Evolutionary conservation across 306 rosid genomes (phyloP), one percentile per base, ranked within the genome.

Genomic region (Amphicarpaea edgeworthii): DNA sequence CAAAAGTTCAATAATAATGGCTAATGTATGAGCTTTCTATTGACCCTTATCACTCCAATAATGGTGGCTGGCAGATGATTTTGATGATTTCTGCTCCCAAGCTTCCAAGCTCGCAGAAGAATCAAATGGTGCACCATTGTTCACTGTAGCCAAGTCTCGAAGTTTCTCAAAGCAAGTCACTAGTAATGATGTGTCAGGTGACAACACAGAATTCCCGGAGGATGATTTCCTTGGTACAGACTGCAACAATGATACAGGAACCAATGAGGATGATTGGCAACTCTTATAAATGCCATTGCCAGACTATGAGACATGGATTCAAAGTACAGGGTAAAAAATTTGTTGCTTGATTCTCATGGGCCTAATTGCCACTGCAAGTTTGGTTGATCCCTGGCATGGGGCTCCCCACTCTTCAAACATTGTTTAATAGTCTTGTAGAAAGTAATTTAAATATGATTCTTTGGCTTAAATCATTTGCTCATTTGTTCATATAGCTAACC

Each of bases 51-150:
- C 75, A 47, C 41, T 40, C 76, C 82, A 62, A 59, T 20, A 8
- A 70, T n/a, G 21, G 30, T 71, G 82, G 55, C 43, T 75, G 40
- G 68, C 86, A 93, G 97, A 84, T 88, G 97, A 95, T 67, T 89
- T 95, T 49, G 88, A 90, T 14, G 89, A 95, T 75, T 95, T 92
- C 80, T 95, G 99, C 80, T 38, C 55, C 26, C 91, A 88, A 37
- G 97, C 97, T 4, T 86, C 92, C 17, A 90, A 90, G 79, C 86
- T 95, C 69, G 99, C 88, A 5, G 92, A 90, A 12, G 96, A 85
- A 74, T 87, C 99, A 7, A 85, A 90, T 1, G 99, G 97, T 15
- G 99, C 99, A 38, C 99, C 99, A 3, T 79, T 95, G 47, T 95
- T 95, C 74, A 95, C 99, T 0, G 97, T 95, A 74, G 80, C 93